Base-by-base conservation (phyloP, 441 rosid species). In the Gossypium trilobum region DNA sequence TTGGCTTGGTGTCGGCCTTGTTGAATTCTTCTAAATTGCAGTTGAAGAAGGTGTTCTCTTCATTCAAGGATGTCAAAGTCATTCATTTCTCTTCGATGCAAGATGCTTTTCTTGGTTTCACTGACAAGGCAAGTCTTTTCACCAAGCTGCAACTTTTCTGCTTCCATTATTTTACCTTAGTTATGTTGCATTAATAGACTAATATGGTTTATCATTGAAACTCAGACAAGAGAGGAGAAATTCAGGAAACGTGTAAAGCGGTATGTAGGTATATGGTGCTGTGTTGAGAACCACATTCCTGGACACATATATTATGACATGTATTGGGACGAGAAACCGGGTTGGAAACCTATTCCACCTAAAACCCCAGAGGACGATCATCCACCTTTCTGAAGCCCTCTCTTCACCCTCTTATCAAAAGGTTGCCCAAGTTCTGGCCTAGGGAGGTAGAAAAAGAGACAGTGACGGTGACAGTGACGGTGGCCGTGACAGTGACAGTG, bases 241-340 rank as follows among this genome's bases (percentile, higher is more conserved):
- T 95, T 92, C 73, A 88, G 91, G 83, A 89, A 78, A 2, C 89
- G 97, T 2, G 82, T 88, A 72, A 92, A 92, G 82, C 82, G 79
- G 11, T 95, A 95, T 74, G 87, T 88, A 7, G 97, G 99, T n/a
- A 87, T 94, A 78, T 94, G 99, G 99, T 94, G 99, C 80, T 94
- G 99, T 17, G 91, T 90, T 51, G 87, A 80, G 56, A 83, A 79
- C 86, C 91, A 87, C 73, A 73, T 75, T 46, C 97, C 97, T 0
- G 99, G 99, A 56, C 99, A 95, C 76, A 85, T 95, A 55, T 92
- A 91, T 71, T 95, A 95, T 56, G 97, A 92, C 81, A 92, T 89
- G 91, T 92, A 87, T 76, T 94, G 97, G 97, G 99, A 94, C n/a
- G 92, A 92, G 87, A 92, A 91, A 79, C 93, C 97, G 0, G 85